Conservation (phyloP, 306 rosid genomes). For the Cicer bijugum region DNA sequence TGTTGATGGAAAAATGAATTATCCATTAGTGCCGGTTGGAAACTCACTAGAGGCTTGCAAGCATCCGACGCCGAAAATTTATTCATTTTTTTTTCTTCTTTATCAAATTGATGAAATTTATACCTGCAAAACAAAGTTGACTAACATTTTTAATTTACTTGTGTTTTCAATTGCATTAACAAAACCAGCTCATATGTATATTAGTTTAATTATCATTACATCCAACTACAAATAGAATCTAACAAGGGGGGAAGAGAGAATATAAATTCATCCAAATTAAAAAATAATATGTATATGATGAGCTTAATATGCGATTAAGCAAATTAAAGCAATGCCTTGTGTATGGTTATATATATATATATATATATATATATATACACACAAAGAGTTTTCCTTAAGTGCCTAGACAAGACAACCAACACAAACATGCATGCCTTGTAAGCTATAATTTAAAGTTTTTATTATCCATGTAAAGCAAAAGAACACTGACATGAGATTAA, state of each 20-base stretch:
- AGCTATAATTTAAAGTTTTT: no score
- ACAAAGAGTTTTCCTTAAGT: background rate
- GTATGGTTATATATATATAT: background rate
- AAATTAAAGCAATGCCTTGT: slow-evolving; percentile 31
- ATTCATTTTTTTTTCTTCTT: slow-evolving; percentile 33
- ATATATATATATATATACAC: background rate
- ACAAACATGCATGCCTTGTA: slow-evolving; percentile 17
- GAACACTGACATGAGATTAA: no score
- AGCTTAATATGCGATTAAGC: slow-evolving; percentile 21
- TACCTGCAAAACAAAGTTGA: slow-evolving; percentile 49
- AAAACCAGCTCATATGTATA: slow-evolving; percentile 46
- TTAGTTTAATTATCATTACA: background rate
- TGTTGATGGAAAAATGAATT: slow-evolving; percentile 52
- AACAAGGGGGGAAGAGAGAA: slow-evolving; percentile 4
- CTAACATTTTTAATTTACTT: slow-evolving; percentile 17
- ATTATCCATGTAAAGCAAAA: no score
- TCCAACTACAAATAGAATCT: slow-evolving; percentile 45
- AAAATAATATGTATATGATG: background rate
- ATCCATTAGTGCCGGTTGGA: slow-evolving; percentile 48
- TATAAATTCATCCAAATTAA: slow-evolving; percentile 6
- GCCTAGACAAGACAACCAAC: background rate
- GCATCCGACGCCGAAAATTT: slow-evolving; percentile 36
- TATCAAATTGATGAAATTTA: background rate
- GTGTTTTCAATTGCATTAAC: slow-evolving; percentile 26
- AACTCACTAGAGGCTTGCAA: slow-evolving; percentile 56